These are phyloP conservation scores for Morella rubra DNA, from an alignment of 306 rosid species.

Conservation along the genomic window DNA sequence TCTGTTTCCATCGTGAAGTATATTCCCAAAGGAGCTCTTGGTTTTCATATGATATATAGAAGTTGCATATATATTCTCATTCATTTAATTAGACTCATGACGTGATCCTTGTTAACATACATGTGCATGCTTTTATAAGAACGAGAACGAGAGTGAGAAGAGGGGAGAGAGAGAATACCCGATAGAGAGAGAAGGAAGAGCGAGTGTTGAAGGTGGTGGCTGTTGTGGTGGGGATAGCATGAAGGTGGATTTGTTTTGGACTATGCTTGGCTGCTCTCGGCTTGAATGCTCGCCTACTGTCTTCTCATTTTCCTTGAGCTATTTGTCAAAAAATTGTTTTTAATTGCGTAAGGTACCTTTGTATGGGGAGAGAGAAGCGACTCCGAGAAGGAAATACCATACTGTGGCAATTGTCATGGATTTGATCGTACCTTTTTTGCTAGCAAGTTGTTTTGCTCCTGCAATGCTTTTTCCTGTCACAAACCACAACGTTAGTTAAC, in stretches of 20 bases:
- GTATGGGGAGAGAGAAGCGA: neutral
- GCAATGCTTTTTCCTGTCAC: conserved; percentile 68
- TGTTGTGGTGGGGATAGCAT: conserved; percentile 33
- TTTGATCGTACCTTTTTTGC: conserved; percentile 55
- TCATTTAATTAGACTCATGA: neutral
- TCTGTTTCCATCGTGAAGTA: too few relatives aligned
- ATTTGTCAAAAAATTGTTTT: neutral
- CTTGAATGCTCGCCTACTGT: conserved; percentile 27
- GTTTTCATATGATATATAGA: too few relatives aligned
- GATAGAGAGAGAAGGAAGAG: conserved; percentile 45
- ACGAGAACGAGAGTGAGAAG: conserved; percentile 12
- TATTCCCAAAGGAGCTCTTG: too few relatives aligned
- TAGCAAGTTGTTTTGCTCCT: conserved; percentile 60
- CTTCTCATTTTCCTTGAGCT: conserved; percentile 65
- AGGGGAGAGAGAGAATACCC: conserved; percentile 40
- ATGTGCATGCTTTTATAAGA: neutral
- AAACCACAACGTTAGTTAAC: conserved; percentile 15
- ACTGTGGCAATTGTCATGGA: neutral
- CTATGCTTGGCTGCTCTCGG: conserved; percentile 26
- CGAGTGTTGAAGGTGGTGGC: conserved; percentile 18
- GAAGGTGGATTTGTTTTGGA: conserved; percentile 41
- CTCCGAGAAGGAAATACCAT: neutral
- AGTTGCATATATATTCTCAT: neutral
- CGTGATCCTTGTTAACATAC: neutral
- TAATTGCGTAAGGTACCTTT: neutral